Evolutionary conservation across 2,329 filamentous ascomycete species (phyloP).

Genomic region (Aspergillus viridinutans): DNA sequence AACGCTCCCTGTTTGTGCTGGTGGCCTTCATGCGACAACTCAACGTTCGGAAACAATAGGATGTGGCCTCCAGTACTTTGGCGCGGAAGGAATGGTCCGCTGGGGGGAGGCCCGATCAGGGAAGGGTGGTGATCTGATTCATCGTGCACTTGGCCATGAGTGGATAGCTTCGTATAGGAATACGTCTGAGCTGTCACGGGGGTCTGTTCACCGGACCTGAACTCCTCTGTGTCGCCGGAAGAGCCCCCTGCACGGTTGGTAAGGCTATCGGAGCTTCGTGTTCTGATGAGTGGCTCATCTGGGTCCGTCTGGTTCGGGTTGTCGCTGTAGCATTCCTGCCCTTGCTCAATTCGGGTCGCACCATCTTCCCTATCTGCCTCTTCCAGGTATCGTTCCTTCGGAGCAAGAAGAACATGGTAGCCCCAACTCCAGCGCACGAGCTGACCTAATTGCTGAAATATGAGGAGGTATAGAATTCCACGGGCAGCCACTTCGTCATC

Average conservation of each 20-base stretch:
- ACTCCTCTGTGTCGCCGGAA: slow-evolving; percentile 16
- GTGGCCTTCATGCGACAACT: slow-evolving; percentile 24
- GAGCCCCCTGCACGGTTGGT: slow-evolving; percentile 6
- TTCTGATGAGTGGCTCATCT: slow-evolving; percentile 34
- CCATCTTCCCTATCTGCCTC: slow-evolving; percentile 36
- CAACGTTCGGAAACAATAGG: slow-evolving; percentile 52
- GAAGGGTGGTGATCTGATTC: slow-evolving; percentile 19
- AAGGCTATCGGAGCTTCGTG: slow-evolving; percentile 28
- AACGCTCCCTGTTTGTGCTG: slow-evolving; percentile 24
- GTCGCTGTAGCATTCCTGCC: slow-evolving; percentile 39
- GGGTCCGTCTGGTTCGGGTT: slow-evolving; percentile 35
- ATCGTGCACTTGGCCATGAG: slow-evolving; percentile 16
- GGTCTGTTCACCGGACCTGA: slow-evolving; percentile 39
- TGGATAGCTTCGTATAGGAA: slow-evolving; percentile 33
- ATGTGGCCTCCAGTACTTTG: slow-evolving; percentile 51
- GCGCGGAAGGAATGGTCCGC: slow-evolving; percentile 33
- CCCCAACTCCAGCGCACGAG: slow-evolving; percentile 97
- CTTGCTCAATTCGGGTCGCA: slow-evolving; percentile 34
- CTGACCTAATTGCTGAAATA: slow-evolving; percentile 97
- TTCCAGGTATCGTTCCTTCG: slow-evolving; percentile 58
- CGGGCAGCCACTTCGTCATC: slow-evolving; percentile 91
- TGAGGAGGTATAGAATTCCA: slow-evolving; percentile 90
- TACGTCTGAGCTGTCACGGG: slow-evolving; percentile 32
- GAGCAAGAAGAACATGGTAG: slow-evolving; percentile 88
- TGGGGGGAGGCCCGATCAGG: slow-evolving; percentile 29